A percentile compares a stretch with the other conserved stretches of the same genome.
These are phyloP conservation scores for Pythium dissotocum DNA, from an alignment of 352 stramenopile genomes.

Conservation along the genomic window DNA sequence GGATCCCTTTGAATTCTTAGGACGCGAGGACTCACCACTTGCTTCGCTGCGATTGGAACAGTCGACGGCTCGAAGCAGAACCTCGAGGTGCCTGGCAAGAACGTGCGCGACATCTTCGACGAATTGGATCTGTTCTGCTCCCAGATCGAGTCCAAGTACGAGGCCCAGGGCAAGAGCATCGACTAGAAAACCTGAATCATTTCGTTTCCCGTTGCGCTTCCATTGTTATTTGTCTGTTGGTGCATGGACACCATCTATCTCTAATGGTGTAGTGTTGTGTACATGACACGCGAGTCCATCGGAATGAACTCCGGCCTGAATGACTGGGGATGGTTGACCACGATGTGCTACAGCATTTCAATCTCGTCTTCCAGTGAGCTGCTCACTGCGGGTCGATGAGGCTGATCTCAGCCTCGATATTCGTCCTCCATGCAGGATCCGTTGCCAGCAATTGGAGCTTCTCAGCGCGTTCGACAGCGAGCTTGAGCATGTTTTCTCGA, in stretches of 20 bases:
- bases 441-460: constrained; percentile 34
- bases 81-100: constrained; percentile 70
- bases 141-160: constrained; percentile 87
- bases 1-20: not conserved
- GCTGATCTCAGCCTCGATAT: constrained; percentile 54
- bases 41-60: constrained; percentile 17
- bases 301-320: too few species aligned
- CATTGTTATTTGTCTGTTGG: not conserved
- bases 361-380: not conserved
- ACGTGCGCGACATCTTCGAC: constrained; percentile 84
- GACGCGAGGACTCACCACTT: not conserved
- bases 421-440: constrained; percentile 44
- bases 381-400: constrained; percentile 49
- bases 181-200: constrained; percentile 45
- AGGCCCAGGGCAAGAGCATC: constrained; percentile 79
- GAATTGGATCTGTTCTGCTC: constrained; percentile 84
- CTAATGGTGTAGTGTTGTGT: not conserved
- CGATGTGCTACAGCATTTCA: not conserved
- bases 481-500: constrained; percentile 48
- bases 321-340: not conserved
- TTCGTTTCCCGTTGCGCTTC: not conserved
- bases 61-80: constrained; percentile 78
- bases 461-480: constrained; percentile 53
- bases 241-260: too few species aligned
- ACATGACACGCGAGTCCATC: not conserved